These are phyloP conservation scores for Trichoderma endophyticum DNA, from an alignment of 2,329 filamentous ascomycete species.

Conservation along the genomic window DNA sequence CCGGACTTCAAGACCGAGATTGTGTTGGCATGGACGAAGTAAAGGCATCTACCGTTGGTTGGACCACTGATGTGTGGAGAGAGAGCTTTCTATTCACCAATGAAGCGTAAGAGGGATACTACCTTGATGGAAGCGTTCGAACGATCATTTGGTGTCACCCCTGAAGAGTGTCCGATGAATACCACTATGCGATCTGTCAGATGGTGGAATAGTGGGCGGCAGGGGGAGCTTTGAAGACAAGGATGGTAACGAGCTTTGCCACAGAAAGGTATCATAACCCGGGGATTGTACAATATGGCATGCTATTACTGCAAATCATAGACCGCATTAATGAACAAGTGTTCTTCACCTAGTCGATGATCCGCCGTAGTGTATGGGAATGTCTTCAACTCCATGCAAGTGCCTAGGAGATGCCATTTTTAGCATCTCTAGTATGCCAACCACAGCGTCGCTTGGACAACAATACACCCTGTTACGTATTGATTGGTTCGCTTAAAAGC, in stretches of 20 bases:
- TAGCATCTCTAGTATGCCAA: background rate
- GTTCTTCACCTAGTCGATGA: background rate
- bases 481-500: background rate
- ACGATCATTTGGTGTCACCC: background rate
- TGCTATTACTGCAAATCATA: background rate
- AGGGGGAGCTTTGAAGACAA: background rate
- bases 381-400: background rate
- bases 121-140: background rate
- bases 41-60: background rate
- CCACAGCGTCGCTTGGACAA: background rate
- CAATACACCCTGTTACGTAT: background rate
- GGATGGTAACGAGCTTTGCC: background rate
- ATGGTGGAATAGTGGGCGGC: background rate
- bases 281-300: background rate
- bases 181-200: background rate
- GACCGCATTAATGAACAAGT: background rate
- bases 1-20: background rate
- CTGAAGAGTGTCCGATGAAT: background rate
- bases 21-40: background rate
- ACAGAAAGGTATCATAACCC: background rate
- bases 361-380: background rate
- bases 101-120: background rate
- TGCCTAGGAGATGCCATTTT: background rate
- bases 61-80: background rate
- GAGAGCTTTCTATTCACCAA: background rate